Evolutionary conservation across 1,284 basidiomycete genomes (phyloP).

Genomic region (Boletellus sp.): DNA sequence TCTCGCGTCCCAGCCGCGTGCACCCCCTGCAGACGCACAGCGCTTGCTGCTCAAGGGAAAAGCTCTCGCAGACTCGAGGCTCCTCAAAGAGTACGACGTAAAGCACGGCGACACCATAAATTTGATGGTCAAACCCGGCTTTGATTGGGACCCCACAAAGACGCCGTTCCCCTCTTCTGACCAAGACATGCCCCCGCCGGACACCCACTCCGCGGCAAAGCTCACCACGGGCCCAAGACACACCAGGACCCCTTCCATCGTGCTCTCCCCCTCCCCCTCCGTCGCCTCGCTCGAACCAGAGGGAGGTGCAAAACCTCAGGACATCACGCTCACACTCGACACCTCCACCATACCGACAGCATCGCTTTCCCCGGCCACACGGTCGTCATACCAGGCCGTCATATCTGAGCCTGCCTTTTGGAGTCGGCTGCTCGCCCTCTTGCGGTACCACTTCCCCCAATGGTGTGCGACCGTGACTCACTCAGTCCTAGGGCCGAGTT

Average conservation of each 20-base stretch:
- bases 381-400: conserved; percentile 60
- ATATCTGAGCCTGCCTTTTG: conserved; percentile 78
- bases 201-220: conserved; percentile 20
- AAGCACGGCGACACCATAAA: conserved; percentile 78
- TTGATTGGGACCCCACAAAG: conserved; percentile 59
- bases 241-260: conserved; percentile 67
- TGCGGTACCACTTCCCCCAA: conserved; percentile 43
- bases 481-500: conserved; percentile 50
- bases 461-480: conserved; percentile 6
- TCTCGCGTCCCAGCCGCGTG: conserved; percentile 58
- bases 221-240: conserved; percentile 39
- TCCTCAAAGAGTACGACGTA: conserved; percentile 85
- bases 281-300: conserved; percentile 35
- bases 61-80: conserved; percentile 79
- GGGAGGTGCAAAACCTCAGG: conserved; percentile 43
- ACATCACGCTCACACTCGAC: conserved; percentile 67
- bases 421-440: conserved; percentile 62
- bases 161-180: conserved; percentile 17
- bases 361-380: conserved; percentile 39
- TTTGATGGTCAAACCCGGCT: conserved; percentile 78
- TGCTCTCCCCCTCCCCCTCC: conserved; percentile 71
- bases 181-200: conserved; percentile 17
- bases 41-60: conserved; percentile 90
- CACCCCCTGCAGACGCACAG: conserved; percentile 73
- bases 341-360: conserved; percentile 44